Conservation (phyloP, 108 stramenopile species). For the Aurantiochytrium sp. region DNA sequence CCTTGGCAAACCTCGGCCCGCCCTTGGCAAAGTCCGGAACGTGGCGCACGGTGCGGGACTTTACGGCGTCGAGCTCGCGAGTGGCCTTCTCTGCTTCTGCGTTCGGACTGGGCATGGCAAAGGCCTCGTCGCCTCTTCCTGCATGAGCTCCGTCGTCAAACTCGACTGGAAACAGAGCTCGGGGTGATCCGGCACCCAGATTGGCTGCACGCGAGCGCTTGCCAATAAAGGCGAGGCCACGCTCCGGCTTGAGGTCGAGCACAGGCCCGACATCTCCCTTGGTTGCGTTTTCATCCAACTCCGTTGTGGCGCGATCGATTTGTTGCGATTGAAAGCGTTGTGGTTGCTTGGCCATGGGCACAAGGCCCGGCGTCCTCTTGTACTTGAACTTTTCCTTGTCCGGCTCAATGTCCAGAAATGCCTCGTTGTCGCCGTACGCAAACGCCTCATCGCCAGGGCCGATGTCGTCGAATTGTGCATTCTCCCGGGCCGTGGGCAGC, state of each 20-base stretch:
- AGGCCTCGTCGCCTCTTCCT: no score
- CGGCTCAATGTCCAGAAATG: not conserved
- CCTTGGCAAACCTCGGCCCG: not conserved
- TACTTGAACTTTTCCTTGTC: not conserved
- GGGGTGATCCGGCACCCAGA: not conserved
- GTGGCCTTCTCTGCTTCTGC: not conserved
- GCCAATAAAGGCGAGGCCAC: not conserved
- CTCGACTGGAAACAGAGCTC: not conserved
- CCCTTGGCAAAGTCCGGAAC: not conserved
- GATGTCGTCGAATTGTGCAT: no score
- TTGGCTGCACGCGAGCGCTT: not conserved
- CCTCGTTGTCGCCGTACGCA: no score
- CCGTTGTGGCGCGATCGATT: no score
- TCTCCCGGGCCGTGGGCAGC: no score
- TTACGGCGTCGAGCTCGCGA: not conserved
- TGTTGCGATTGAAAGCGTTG: not conserved
- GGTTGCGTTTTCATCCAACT: not conserved
- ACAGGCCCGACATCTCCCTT: not conserved
- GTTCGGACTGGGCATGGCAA: no score
- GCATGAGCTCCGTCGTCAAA: no score
- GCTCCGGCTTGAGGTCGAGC: not conserved
- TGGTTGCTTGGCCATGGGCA: not conserved
- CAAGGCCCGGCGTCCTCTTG: not conserved
- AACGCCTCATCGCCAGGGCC: no score
- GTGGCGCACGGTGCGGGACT: not conserved